Evolutionary conservation across 176 grass and related monocot species (phyloP).

Genomic region (Cenchrus fungigraminus): DNA sequence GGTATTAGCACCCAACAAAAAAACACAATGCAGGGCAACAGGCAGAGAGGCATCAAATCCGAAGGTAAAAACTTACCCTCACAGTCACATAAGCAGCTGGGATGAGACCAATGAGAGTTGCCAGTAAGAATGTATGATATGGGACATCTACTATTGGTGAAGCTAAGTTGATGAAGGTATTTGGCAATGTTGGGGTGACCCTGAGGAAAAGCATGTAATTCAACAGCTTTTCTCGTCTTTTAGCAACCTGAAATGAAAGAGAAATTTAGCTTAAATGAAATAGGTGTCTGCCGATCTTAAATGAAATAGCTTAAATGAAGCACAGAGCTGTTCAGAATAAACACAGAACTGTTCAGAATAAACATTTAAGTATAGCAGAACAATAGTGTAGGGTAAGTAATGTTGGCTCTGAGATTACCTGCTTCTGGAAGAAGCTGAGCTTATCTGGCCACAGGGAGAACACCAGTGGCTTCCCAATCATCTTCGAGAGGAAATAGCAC

Average conservation of each 20-base stretch:
- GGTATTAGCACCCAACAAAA: background rate
- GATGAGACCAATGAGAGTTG: conserved; percentile 83
- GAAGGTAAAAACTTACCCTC: conserved; percentile 53
- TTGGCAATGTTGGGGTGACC: conserved; percentile 96
- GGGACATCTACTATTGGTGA: conserved; percentile 98
- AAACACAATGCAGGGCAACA: background rate
- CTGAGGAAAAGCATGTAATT: conserved; percentile 98
- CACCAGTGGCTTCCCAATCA: conserved; percentile 86
- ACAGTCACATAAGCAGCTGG: conserved; percentile 94
- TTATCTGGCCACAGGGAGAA: conserved; percentile 95
- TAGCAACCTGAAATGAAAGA: conserved; percentile 69
- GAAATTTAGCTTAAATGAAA: background rate
- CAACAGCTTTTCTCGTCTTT: conserved; percentile 93
- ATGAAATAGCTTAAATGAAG: conserved; percentile 5
- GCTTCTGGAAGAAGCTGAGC: conserved; percentile 85
- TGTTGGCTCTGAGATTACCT: conserved; percentile 54
- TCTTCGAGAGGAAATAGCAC: conserved; percentile 91
- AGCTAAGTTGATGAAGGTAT: conserved; percentile 99
- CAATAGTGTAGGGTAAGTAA: background rate
- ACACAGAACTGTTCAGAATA: conserved; percentile 22
- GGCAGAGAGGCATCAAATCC: background rate
- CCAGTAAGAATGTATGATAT: conserved; percentile 87
- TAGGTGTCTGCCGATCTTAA: background rate
- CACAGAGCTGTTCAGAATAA: conserved; percentile 21
- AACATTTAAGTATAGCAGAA: conserved; percentile 5